phyloP scores from a whole-genome alignment of 2,329 filamentous ascomycete genomes.

The Penicillium glabrum region DNA sequence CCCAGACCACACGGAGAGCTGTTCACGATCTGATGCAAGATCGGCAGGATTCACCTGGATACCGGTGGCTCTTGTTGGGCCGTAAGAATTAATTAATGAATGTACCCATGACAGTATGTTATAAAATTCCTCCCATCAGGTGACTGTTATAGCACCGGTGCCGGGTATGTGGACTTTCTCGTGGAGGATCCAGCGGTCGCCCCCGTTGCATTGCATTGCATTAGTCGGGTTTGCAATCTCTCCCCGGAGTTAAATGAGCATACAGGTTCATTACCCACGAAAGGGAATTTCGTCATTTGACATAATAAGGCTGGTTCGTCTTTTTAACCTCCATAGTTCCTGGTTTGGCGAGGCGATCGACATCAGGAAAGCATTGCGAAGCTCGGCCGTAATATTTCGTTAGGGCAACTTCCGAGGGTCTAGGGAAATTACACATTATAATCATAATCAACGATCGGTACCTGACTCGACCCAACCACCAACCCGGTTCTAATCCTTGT shows the following conservation, averaged over 20 bases:
- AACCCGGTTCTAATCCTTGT: slow-evolving; percentile 4
- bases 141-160: slow-evolving; percentile 19
- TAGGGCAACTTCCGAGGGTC: background rate
- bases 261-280: background rate
- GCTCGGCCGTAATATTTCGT: background rate
- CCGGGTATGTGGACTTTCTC: slow-evolving; percentile 12
- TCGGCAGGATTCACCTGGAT: slow-evolving; percentile 14
- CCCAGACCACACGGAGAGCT: slow-evolving; percentile 12
- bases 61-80: background rate
- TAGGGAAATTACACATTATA: slow-evolving; percentile 2
- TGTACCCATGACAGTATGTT: too few species aligned
- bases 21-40: slow-evolving; percentile 26
- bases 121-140: slow-evolving; percentile 11
- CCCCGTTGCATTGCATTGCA: slow-evolving; percentile 29
- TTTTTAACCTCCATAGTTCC: slow-evolving; percentile 1
- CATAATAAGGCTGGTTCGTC: slow-evolving; percentile 12
- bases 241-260: slow-evolving; percentile 10
- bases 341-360: slow-evolving; percentile 1
- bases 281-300: slow-evolving; percentile 6
- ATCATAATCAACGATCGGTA: slow-evolving; percentile 14
- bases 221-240: slow-evolving; percentile 18
- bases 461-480: slow-evolving; percentile 19
- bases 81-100: background rate
- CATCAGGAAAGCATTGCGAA: background rate
- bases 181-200: slow-evolving; percentile 18